phyloP scores from a whole-genome alignment of 2,329 filamentous ascomycete genomes.

The Blastomyces emzantsi region DNA sequence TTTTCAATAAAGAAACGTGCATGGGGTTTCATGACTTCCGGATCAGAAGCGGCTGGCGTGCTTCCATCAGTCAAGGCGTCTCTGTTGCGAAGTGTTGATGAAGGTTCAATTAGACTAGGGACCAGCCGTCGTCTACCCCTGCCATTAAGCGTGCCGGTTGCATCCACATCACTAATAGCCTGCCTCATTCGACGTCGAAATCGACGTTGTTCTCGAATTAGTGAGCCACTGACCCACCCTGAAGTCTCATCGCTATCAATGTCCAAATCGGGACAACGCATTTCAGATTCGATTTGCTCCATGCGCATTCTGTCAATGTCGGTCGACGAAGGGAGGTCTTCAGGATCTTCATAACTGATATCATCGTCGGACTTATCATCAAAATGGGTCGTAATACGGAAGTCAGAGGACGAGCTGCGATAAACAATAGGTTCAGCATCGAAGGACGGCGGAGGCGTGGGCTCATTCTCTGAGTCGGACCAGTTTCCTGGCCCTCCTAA shows the following conservation, averaged over 20 bases:
- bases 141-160: slow-evolving; percentile 11
- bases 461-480: slow-evolving; percentile 22
- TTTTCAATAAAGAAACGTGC: slow-evolving; percentile 77
- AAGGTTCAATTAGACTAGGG: slow-evolving; percentile 25
- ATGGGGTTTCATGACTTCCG: slow-evolving; percentile 58
- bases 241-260: slow-evolving; percentile 23
- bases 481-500: slow-evolving; percentile 20
- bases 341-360: slow-evolving; percentile 27
- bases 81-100: slow-evolving; percentile 7
- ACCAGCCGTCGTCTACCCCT: slow-evolving; percentile 20
- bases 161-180: slow-evolving; percentile 17
- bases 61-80: background rate
- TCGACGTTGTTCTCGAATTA: slow-evolving; percentile 23
- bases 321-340: slow-evolving; percentile 18
- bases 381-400: slow-evolving; percentile 30
- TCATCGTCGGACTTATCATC: slow-evolving; percentile 32
- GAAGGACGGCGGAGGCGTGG: slow-evolving; percentile 12
- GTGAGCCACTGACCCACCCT: slow-evolving; percentile 16
- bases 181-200: slow-evolving; percentile 22
- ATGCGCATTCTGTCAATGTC: slow-evolving; percentile 22
- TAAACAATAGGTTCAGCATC: background rate
- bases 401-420: slow-evolving; percentile 17
- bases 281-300: slow-evolving; percentile 13
- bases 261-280: slow-evolving; percentile 6
- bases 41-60: slow-evolving; percentile 9